Conservation (phyloP, 768 basidiomycete species). For the Boletus bicolor region DNA sequence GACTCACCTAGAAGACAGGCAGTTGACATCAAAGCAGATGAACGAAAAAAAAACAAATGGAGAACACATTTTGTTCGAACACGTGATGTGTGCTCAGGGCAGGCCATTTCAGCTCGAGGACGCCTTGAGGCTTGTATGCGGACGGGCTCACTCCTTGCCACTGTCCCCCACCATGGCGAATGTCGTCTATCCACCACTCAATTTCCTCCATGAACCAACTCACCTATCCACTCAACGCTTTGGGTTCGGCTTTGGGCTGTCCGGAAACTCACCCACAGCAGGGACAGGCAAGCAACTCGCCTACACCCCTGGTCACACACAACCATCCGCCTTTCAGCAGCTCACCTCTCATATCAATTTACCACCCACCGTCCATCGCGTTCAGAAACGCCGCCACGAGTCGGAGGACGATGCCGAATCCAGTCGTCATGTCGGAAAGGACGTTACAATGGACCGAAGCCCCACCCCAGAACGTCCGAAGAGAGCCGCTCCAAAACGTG, state of each 20-base stretch:
- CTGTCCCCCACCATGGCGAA: constrained; percentile 59
- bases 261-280: constrained; percentile 40
- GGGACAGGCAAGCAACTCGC: constrained; percentile 47
- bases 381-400: constrained; percentile 65
- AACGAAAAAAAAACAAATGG: constrained; percentile 7
- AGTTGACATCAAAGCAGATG: not conserved
- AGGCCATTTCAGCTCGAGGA: constrained; percentile 19
- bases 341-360: constrained; percentile 50
- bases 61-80: constrained; percentile 15
- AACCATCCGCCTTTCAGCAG: constrained; percentile 52
- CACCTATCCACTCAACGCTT: constrained; percentile 61
- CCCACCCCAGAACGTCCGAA: constrained; percentile 80
- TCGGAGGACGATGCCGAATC: constrained; percentile 61
- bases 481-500: constrained; percentile 66
- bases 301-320: constrained; percentile 37
- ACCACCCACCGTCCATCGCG: constrained; percentile 37
- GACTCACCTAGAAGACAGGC: constrained; percentile 30
- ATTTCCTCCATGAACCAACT: constrained; percentile 57
- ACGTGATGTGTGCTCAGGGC: constrained; percentile 38
- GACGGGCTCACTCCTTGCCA: constrained; percentile 10
- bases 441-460: constrained; percentile 81
- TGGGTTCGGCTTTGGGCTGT: constrained; percentile 71
- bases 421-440: constrained; percentile 36
- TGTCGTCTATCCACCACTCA: constrained; percentile 62
- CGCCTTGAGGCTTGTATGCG: constrained; percentile 11